Percentiles rank a stretch among this genome's conserved stretches.
Conservation (phyloP, 345 rosid genomes). For the Lenwebbia sp. region DNA sequence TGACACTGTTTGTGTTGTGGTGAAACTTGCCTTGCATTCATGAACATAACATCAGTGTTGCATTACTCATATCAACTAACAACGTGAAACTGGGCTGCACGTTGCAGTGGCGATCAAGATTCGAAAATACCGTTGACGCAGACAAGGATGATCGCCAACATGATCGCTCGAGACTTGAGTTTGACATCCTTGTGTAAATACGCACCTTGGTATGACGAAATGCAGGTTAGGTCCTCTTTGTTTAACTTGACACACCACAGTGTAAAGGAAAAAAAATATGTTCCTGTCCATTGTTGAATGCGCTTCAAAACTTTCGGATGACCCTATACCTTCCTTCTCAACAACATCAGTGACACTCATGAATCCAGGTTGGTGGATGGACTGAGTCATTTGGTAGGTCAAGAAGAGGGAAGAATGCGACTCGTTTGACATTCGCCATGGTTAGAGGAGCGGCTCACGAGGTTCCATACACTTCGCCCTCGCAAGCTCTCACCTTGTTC, state of each 20-base stretch:
- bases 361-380: neutral
- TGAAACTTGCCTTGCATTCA: neutral
- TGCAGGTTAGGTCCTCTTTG: neutral
- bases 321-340: neutral
- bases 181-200: neutral
- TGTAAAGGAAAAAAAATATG: neutral
- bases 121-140: neutral
- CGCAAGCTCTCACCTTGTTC: neutral
- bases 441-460: constrained; percentile 4
- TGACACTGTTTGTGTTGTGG: neutral
- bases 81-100: neutral
- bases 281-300: neutral
- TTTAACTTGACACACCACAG: neutral
- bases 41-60: neutral
- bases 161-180: neutral
- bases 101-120: neutral
- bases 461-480: neutral
- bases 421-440: neutral
- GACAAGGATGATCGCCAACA: neutral
- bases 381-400: neutral
- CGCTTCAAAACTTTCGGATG: neutral
- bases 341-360: neutral
- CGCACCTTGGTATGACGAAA: neutral
- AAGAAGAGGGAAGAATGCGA: neutral
- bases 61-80: neutral